Evolutionary conservation across 1,139 yeast genomes (phyloP), one percentile per base, ranked within the genome.

Genomic region (Nadsonia starkeyi-henricii): DNA sequence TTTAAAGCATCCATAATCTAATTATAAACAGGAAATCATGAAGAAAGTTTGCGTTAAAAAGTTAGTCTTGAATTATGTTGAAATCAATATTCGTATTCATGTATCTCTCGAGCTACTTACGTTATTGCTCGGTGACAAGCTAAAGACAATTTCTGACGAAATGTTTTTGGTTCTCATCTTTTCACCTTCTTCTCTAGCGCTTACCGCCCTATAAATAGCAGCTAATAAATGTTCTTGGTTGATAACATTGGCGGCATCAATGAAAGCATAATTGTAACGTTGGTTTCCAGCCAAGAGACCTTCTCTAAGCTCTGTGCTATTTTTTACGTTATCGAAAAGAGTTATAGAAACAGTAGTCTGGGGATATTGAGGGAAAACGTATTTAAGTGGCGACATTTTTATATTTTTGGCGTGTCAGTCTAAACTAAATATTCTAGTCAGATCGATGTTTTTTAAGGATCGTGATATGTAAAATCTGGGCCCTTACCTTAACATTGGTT

Each of bases 91-190:
- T 12, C 30, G 30, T 7, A 7, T 26, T 12, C 28, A 12, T 20
- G 28, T 4, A 48, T 55, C 26, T 43, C 55, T 54, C n/a, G n/a
- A n/a, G 17, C 12, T n/a, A 33, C 39, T 33, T 15, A 33, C 39
- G 55, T 73, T 73, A 48, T 73, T 74, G 26, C 71, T 69, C 1
- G 79, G 77, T 1, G 80, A 71, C 48, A 78, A 60, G 44, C 76
- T 69, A 53, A 75, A 69, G 13, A 78, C 68, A 19, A 74, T 59
- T 54, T 78, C 82, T 1, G 81, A 73, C 52, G 77, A 78, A 4
- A 77, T 49, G 2, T 70, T 67, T 55, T 67, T 72, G 1, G 82
- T 72, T 51, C 78, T 66, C 58, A 70, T 60, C 46, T 33, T 20
- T 58, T 65, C 47, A 23, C 68, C 72, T 37, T 66, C 64, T 0